These are phyloP conservation scores for Penicillium paxilli DNA, from an alignment of 495 filamentous ascomycete species.

Conservation along the genomic window DNA sequence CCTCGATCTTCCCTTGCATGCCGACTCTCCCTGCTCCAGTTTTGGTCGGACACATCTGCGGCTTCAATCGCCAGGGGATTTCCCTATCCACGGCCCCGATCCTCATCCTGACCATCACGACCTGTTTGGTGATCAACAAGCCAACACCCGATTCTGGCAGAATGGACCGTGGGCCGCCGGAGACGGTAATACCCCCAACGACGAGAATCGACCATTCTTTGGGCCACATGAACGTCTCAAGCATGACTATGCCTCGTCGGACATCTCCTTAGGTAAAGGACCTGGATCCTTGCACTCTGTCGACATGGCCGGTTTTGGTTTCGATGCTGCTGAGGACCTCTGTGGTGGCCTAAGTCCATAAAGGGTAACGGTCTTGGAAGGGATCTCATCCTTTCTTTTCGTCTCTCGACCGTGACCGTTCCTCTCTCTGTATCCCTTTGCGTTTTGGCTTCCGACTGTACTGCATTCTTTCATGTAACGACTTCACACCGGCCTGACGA, in stretches of 20 bases:
- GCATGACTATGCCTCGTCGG: constrained; percentile 52
- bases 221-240: constrained; percentile 49
- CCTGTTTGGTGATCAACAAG: constrained; percentile 50
- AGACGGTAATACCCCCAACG: constrained; percentile 52
- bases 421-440: constrained; percentile 12
- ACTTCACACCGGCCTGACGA: constrained; percentile 47
- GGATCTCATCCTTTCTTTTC: background rate
- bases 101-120: constrained; percentile 48
- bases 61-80: constrained; percentile 47
- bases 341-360: constrained; percentile 41
- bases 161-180: constrained; percentile 47
- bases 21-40: constrained; percentile 49
- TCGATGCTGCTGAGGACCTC: constrained; percentile 43
- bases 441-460: constrained; percentile 34
- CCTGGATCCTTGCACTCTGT: constrained; percentile 50
- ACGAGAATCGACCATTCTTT: constrained; percentile 50
- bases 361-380: constrained; percentile 20
- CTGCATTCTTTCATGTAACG: constrained; percentile 47
- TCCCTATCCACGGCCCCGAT: constrained; percentile 41
- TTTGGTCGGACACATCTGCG: constrained; percentile 51
- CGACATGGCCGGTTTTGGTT: constrained; percentile 50
- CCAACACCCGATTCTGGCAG: constrained; percentile 51
- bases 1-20: constrained; percentile 45
- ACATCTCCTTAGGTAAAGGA: constrained; percentile 46
- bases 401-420: constrained; percentile 4